These are phyloP conservation scores for Eucalyptus guilfoylei DNA, from an alignment of 345 rosid species.

Conservation along the genomic window DNA sequence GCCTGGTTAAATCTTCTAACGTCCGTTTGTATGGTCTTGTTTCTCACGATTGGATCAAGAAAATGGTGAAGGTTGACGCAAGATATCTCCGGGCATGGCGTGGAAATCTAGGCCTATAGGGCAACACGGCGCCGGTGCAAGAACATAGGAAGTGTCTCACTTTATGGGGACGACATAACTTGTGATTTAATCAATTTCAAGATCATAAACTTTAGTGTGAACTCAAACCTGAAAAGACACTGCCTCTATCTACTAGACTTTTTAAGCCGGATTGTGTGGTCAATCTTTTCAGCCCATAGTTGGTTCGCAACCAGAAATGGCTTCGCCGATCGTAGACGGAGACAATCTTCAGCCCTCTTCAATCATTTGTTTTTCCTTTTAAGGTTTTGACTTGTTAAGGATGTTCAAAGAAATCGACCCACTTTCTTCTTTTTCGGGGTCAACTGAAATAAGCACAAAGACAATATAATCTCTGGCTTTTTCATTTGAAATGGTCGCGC, in stretches of 20 bases:
- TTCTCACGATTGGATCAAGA: neutral
- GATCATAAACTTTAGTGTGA: neutral
- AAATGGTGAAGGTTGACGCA: neutral
- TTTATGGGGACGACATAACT: neutral
- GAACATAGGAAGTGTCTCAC: neutral
- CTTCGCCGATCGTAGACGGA: neutral
- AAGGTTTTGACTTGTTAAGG: neutral
- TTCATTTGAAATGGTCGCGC: neutral
- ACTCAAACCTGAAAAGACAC: neutral
- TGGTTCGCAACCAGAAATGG: neutral
- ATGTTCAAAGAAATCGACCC: neutral
- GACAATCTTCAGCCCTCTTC: neutral
- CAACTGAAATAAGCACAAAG: neutral
- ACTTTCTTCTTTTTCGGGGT: neutral
- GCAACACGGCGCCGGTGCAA: neutral
- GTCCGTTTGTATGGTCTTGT: neutral
- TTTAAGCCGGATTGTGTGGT: neutral
- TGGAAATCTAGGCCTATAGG: neutral
- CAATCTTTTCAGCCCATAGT: neutral
- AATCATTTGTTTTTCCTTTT: neutral
- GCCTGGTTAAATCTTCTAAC: neutral
- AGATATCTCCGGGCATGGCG: neutral
- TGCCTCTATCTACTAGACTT: neutral
- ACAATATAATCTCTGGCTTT: neutral
- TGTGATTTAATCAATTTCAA: neutral